A percentile compares a stretch with the other conserved stretches of the same genome.
phyloP scores from a whole-genome alignment of 352 stramenopile genomes.

The Aphanomyces cochlioides region DNA sequence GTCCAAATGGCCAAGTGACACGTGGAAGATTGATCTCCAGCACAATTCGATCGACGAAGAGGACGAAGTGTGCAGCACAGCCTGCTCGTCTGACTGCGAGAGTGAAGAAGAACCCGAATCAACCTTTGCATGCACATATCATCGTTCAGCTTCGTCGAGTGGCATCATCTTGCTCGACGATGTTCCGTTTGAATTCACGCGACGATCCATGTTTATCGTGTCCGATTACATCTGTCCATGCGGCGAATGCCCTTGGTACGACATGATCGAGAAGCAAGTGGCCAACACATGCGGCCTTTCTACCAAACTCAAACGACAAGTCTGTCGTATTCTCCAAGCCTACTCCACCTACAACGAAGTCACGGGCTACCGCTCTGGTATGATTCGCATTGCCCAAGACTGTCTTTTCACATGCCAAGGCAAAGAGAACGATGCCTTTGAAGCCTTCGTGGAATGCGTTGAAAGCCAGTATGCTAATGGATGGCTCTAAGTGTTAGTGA shows the following conservation, averaged over 20 bases:
- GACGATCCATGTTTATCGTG: slow-evolving; percentile 33
- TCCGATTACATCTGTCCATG: slow-evolving; percentile 62
- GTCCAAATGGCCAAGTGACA: background rate
- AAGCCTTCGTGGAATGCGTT: slow-evolving; percentile 55
- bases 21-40: slow-evolving; percentile 15
- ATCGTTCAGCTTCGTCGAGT: slow-evolving; percentile 35
- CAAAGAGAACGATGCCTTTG: slow-evolving; percentile 61
- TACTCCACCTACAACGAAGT: slow-evolving; percentile 75
- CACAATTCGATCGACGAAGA: slow-evolving; percentile 19
- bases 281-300: slow-evolving; percentile 36
- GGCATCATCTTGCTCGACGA: background rate
- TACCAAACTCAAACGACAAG: slow-evolving; percentile 37
- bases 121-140: slow-evolving; percentile 19
- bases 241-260: slow-evolving; percentile 57
- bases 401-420: slow-evolving; percentile 55
- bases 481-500: slow-evolving; percentile 5
- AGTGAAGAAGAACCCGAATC: slow-evolving; percentile 27
- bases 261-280: slow-evolving; percentile 49
- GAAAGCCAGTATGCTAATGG: slow-evolving; percentile 34
- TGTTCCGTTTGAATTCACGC: slow-evolving; percentile 34
- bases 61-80: slow-evolving; percentile 12
- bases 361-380: slow-evolving; percentile 47
- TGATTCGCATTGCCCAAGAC: slow-evolving; percentile 52
- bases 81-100: slow-evolving; percentile 28
- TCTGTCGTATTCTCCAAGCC: slow-evolving; percentile 54